Conservation (phyloP, 179 eudicot genomes). For the Gypsophila paniculata region DNA sequence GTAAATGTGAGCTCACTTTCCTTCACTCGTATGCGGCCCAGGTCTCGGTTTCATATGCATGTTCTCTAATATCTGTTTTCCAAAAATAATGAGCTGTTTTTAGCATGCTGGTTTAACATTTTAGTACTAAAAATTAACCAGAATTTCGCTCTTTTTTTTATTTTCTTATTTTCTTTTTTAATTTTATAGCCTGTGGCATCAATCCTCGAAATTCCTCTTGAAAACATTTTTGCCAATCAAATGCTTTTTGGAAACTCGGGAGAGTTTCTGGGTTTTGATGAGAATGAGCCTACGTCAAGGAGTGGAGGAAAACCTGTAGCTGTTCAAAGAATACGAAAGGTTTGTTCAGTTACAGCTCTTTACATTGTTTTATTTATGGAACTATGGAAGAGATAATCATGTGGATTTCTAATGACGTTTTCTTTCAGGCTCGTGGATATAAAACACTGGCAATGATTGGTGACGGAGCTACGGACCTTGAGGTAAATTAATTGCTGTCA, state of each 20-base stretch:
- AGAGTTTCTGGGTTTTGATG: slow-evolving; percentile 70
- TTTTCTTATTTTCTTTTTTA: no score
- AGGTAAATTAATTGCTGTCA: slow-evolving; percentile 44
- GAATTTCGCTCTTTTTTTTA: slow-evolving; percentile 12
- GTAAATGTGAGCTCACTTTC: no score
- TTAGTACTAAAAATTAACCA: slow-evolving; percentile 18
- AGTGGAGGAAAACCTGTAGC: slow-evolving; percentile 96
- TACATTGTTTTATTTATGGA: slow-evolving; percentile 10
- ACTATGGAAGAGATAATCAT: neutral
- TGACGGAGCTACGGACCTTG: slow-evolving; percentile 98
- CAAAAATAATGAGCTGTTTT: no score
- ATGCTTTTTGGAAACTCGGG: slow-evolving; percentile 65
- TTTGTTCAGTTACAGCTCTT: slow-evolving; percentile 23
- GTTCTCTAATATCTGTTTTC: no score
- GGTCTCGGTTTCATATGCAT: no score
- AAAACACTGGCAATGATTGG: slow-evolving; percentile 85
- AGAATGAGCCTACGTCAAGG: slow-evolving; percentile 86
- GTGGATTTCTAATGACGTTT: neutral
- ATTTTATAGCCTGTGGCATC: slow-evolving; percentile 94
- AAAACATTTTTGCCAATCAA: slow-evolving; percentile 82
- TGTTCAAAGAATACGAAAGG: slow-evolving; percentile 79
- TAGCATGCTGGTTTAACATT: no score
- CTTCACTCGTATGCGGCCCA: no score
- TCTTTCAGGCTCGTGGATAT: slow-evolving; percentile 66
- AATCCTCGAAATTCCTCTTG: slow-evolving; percentile 65